phyloP scores from a whole-genome alignment of 129 eudicot genomes.

The Pittosporum tobira region DNA sequence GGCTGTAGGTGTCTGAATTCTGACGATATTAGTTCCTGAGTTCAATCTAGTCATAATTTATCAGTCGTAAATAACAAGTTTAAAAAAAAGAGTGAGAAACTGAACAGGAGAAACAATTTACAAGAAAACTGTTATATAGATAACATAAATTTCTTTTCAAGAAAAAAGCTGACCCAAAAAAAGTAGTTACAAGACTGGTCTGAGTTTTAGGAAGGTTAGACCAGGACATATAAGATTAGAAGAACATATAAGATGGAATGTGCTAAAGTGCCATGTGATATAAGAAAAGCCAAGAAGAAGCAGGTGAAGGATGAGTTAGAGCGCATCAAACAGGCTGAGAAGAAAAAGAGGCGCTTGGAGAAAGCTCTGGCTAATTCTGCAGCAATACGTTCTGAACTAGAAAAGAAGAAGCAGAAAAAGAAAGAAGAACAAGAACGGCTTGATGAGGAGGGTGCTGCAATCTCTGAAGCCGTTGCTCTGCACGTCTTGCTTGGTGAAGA shows the following conservation, averaged over 20 bases:
- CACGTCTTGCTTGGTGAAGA: constrained; percentile 86
- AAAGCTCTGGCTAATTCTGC: constrained; percentile 96
- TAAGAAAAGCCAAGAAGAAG: constrained; percentile 83
- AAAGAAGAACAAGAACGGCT: constrained; percentile 94
- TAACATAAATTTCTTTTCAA: constrained; percentile 20
- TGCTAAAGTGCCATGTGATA: constrained; percentile 50
- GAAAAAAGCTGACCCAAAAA: constrained; percentile 8
- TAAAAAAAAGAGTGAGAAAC: background rate
- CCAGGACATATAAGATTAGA: too few relatives aligned
- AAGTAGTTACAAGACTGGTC: constrained; percentile 12
- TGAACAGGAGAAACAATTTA: constrained; percentile 6
- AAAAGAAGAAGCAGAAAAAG: constrained; percentile 88
- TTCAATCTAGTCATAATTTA: constrained; percentile 9
- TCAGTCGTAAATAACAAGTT: background rate
- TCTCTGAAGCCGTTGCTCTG: constrained; percentile 92
- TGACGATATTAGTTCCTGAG: constrained; percentile 11
- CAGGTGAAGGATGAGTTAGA: constrained; percentile 94
- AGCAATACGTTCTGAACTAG: constrained; percentile 84
- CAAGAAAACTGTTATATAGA: constrained; percentile 19
- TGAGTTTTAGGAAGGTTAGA: constrained; percentile 9
- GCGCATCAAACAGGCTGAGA: constrained; percentile 93
- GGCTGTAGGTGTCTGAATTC: constrained; percentile 57
- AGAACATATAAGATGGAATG: constrained; percentile 43
- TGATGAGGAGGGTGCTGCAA: constrained; percentile 93
- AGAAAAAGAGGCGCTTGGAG: constrained; percentile 90